Evolutionary conservation across 179 eudicot species (phyloP).

Genomic region (Beta lomatogona): DNA sequence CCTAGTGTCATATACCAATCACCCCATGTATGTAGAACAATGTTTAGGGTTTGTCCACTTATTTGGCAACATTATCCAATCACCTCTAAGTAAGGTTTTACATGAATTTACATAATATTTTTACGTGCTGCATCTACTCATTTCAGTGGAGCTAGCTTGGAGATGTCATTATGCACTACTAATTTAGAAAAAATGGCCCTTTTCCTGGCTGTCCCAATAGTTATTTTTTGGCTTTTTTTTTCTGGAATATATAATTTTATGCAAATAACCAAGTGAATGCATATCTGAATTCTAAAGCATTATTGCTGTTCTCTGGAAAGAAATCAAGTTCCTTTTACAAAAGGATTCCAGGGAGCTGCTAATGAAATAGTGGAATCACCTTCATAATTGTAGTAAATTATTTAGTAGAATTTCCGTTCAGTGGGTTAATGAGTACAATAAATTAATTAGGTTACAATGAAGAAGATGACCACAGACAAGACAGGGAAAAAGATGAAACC

Average conservation of each 20-base stretch:
- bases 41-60: too few species aligned
- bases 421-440: not conserved
- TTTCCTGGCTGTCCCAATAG: not conserved
- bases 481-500: conserved; percentile 6
- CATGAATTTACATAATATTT: not conserved
- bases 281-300: not conserved
- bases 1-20: too few species aligned
- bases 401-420: not conserved
- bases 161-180: not conserved
- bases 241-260: not conserved
- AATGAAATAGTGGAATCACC: not conserved
- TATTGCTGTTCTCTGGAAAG: not conserved
- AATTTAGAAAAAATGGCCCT: not conserved
- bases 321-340: not conserved
- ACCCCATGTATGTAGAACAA: too few species aligned
- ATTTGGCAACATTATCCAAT: not conserved
- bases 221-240: not conserved
- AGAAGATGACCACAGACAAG: not conserved
- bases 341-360: not conserved
- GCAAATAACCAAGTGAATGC: not conserved
- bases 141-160: not conserved
- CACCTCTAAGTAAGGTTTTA: not conserved
- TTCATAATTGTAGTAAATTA: not conserved
- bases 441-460: not conserved
- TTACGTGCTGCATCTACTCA: not conserved